Conservation (phyloP, 1,284 basidiomycete species). For the Microbotryomycetes sp. region DNA sequence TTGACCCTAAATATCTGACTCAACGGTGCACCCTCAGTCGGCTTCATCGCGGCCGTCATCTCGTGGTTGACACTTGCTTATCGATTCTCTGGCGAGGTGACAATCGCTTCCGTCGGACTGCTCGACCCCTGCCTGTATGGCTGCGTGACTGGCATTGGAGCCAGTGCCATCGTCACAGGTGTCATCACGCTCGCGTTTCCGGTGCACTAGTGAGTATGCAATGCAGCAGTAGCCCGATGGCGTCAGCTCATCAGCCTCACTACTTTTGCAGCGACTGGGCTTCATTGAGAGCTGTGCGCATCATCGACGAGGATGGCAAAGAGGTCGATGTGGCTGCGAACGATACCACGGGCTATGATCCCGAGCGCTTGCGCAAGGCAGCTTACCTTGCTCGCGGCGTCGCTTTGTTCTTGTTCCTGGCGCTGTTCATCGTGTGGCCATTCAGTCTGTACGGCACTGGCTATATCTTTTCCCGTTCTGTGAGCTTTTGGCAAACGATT, state of each 20-base stretch:
- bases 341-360: slow-evolving; percentile 19
- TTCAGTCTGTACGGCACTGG: slow-evolving; percentile 38
- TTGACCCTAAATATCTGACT: background rate
- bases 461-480: slow-evolving; percentile 37
- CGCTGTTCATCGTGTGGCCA: slow-evolving; percentile 41
- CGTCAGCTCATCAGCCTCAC: slow-evolving; percentile 26
- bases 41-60: slow-evolving; percentile 36
- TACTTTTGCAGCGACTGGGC: slow-evolving; percentile 35
- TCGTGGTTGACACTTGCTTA: slow-evolving; percentile 38
- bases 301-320: slow-evolving; percentile 3
- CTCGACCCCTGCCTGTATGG: slow-evolving; percentile 36
- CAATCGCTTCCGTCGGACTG: slow-evolving; percentile 27
- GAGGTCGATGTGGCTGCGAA: slow-evolving; percentile 13
- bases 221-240: slow-evolving; percentile 17
- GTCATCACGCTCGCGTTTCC: slow-evolving; percentile 11
- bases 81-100: slow-evolving; percentile 31
- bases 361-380: slow-evolving; percentile 23
- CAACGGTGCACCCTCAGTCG: no score
- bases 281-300: slow-evolving; percentile 7
- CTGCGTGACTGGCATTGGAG: slow-evolving; percentile 30
- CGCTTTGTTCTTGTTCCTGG: slow-evolving; percentile 22
- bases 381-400: slow-evolving; percentile 8
- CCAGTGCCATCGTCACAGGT: slow-evolving; percentile 26
- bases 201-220: slow-evolving; percentile 28
- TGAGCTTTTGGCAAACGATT: background rate